Conservation (phyloP, 78 protist genomes). For the Polysphondylium violaceum region DNA sequence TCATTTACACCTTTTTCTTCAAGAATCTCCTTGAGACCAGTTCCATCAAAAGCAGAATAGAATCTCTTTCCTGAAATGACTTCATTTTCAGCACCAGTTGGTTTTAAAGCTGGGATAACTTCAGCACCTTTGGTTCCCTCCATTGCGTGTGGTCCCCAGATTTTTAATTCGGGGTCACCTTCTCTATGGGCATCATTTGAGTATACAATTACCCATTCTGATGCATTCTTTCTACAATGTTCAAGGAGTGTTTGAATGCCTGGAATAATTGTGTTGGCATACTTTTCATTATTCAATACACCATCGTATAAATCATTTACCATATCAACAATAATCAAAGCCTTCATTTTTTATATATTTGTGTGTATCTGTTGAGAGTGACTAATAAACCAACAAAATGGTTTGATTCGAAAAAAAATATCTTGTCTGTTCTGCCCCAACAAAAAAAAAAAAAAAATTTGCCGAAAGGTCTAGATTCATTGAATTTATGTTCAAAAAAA, state of each 20-base stretch:
- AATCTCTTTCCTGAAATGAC: conserved; percentile 34
- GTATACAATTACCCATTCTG: conserved; percentile 36
- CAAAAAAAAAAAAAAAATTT: no score
- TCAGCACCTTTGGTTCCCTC: conserved; percentile 33
- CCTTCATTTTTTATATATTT: conserved; percentile 14
- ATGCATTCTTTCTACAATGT: conserved; percentile 16
- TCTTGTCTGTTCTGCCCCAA: no score
- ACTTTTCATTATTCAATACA: neutral
- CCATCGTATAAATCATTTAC: conserved; percentile 34
- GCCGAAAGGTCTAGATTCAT: no score
- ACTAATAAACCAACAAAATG: no score
- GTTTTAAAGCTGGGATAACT: conserved; percentile 21
- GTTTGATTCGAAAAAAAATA: no score
- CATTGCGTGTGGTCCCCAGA: conserved; percentile 57
- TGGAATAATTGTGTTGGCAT: conserved; percentile 38
- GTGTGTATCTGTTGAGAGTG: no score
- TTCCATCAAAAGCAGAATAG: conserved; percentile 32
- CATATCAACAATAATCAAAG: conserved; percentile 56
- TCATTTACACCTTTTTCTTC: conserved; percentile 1
- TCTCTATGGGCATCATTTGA: conserved; percentile 34
- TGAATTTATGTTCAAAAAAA: no score
- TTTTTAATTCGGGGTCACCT: conserved; percentile 19
- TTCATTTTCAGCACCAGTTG: neutral
- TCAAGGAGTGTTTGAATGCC: neutral
- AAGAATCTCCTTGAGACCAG: neutral